Conservation (phyloP, 257 asterid species). For the Linderniella brevidens region DNA sequence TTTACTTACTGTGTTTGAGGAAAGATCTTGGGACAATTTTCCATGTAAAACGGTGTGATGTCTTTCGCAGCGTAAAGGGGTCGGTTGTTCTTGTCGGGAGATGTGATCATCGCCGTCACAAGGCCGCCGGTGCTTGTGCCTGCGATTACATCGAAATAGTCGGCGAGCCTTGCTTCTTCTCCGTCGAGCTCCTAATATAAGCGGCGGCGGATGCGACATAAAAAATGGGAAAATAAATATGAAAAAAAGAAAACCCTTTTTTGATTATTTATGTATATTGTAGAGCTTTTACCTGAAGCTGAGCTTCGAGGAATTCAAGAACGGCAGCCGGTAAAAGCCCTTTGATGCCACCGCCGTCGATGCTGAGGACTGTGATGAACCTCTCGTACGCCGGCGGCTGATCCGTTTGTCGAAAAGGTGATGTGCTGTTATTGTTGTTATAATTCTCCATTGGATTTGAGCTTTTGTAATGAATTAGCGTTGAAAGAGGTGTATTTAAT, state of each 20-base stretch:
- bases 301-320: conserved; percentile 30
- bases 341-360: conserved; percentile 61
- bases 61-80: conserved; percentile 44
- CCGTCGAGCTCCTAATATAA: conserved; percentile 40
- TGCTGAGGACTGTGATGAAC: conserved; percentile 38
- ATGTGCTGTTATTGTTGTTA: not conserved
- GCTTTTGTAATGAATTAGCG: too few species aligned
- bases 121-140: conserved; percentile 66
- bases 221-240: too few species aligned
- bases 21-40: conserved; percentile 41
- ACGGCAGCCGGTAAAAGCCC: conserved; percentile 32
- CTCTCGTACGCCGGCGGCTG: conserved; percentile 19
- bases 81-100: conserved; percentile 30
- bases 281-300: conserved; percentile 29
- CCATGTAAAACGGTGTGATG: conserved; percentile 43
- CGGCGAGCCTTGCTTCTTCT: conserved; percentile 26
- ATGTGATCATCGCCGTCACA: conserved; percentile 44
- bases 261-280: too few species aligned
- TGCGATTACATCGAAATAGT: conserved; percentile 40
- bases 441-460: conserved; percentile 10
- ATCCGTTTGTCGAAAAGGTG: conserved; percentile 10
- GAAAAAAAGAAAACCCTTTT: too few species aligned
- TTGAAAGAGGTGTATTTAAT: too few species aligned
- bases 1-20: conserved; percentile 27
- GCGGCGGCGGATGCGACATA: too few species aligned